Base-by-base conservation (phyloP, 345 rosid genomes). In the Eucalyptus sp. region DNA sequence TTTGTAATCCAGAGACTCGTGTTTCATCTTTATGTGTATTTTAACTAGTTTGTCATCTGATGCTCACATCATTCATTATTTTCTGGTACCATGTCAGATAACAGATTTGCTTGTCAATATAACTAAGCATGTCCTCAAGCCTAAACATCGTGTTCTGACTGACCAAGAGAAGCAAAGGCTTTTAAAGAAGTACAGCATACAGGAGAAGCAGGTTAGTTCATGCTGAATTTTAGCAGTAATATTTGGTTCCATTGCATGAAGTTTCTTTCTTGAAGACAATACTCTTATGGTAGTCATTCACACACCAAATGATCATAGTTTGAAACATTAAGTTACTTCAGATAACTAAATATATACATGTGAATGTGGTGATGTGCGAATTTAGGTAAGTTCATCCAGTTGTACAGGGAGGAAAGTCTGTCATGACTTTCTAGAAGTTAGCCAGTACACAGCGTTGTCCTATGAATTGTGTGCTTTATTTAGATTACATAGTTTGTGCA, bases 61-160 rank as follows among this genome's bases (percentile, higher is more conserved):
- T 81, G 71, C 62, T 37, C 46, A n/a, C 27, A 50, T 50, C n/a
- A 18, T 88, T 87, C 41, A 89, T 87, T 24, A 44, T 51, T 84
- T 46, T 50, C 91, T 86, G 79, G 44, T 90, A 88, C 89, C 58
- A 62, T 87, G 80, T 84, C 93, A 96, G 98, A 95, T 96, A 66
- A 92, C 96, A 16, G 97, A 95, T 52, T 90, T 96, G 89, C 95
- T 98, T 71, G 95, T 95, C 87, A 97, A 98, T 91, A 92, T 97
- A 91, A 97, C 99, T 13, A 93, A 96, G 93, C 99, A 98, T 89
- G 94, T 91, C 76, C 89, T 97, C 87, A 96, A 94, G 92, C 99
- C 98, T 80, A 90, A 88, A 89, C 98, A 95, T 91, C 93, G 86
- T 50, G 94, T 97, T 49, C 89, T 98, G 84, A 94, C 92, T 46